phyloP scores from a whole-genome alignment of 2,329 filamentous ascomycete genomes.

The Tympanopsis confertula region DNA sequence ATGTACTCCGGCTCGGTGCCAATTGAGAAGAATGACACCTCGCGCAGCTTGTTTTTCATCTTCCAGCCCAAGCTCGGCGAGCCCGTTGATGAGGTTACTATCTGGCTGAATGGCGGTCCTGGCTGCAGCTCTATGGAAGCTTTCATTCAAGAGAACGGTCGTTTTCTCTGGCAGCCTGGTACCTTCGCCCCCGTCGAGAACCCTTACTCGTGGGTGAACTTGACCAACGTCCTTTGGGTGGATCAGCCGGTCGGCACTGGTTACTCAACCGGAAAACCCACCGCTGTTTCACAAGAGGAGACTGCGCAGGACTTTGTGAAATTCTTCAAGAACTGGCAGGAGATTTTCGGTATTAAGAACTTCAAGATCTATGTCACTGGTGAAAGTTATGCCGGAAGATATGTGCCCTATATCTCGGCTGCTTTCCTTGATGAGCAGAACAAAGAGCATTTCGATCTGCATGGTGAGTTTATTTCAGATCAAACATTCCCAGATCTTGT shows the following conservation, averaged over 20 bases:
- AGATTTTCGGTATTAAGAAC: constrained; percentile 40
- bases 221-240: constrained; percentile 44
- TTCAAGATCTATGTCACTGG: constrained; percentile 53
- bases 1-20: neutral
- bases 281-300: constrained; percentile 27
- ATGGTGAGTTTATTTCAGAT: constrained; percentile 18
- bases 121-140: constrained; percentile 36
- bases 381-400: constrained; percentile 46
- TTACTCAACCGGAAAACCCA: constrained; percentile 19
- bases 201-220: constrained; percentile 42
- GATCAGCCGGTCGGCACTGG: constrained; percentile 26
- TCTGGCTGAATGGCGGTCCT: constrained; percentile 9
- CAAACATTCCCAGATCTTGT: neutral
- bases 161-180: constrained; percentile 40
- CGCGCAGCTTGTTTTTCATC: neutral
- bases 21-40: neutral
- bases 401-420: constrained; percentile 32
- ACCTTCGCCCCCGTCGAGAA: constrained; percentile 41
- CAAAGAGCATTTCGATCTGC: constrained; percentile 43
- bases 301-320: constrained; percentile 43
- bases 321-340: constrained; percentile 52
- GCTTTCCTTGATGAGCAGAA: constrained; percentile 34
- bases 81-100: neutral
- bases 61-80: neutral
- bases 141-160: constrained; percentile 48